Evolutionary conservation across 805 yeast genomes (phyloP).

Genomic region (Candida cerambycidarum): DNA sequence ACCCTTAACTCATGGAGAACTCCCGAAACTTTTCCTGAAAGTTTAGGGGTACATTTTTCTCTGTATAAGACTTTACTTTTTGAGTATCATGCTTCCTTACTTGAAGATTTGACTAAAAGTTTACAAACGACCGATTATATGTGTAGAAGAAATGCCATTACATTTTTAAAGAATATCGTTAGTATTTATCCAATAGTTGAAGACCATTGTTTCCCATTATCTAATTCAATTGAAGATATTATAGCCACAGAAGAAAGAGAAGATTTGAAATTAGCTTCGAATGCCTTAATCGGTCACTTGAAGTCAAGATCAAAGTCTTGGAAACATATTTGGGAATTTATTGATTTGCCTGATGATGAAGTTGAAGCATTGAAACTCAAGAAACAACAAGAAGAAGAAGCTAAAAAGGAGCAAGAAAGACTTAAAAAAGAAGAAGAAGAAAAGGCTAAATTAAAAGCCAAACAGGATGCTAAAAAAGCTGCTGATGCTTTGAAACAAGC

Average conservation of each 20-base stretch:
- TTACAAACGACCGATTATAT: conserved; percentile 61
- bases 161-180: conserved; percentile 66
- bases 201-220: conserved; percentile 59
- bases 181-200: conserved; percentile 66
- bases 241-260: conserved; percentile 61
- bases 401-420: conserved; percentile 14
- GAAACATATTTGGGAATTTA: conserved; percentile 57
- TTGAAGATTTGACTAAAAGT: conserved; percentile 43
- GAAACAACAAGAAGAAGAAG: conserved; percentile 19
- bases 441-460: conserved; percentile 1
- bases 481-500: conserved; percentile 11
- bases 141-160: conserved; percentile 77
- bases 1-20: conserved; percentile 47
- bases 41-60: conserved; percentile 7
- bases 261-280: conserved; percentile 76
- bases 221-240: conserved; percentile 48
- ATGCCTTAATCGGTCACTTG: conserved; percentile 66
- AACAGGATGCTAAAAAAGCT: background rate
- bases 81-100: conserved; percentile 55
- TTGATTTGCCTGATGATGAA: conserved; percentile 47
- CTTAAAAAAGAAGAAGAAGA: conserved; percentile 14
- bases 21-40: conserved; percentile 25
- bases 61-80: conserved; percentile 43
- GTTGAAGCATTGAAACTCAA: conserved; percentile 21
- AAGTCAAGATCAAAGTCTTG: conserved; percentile 53